Conservation (phyloP, 2,329 filamentous ascomycete species). For the Aureobasidium uvarum region DNA sequence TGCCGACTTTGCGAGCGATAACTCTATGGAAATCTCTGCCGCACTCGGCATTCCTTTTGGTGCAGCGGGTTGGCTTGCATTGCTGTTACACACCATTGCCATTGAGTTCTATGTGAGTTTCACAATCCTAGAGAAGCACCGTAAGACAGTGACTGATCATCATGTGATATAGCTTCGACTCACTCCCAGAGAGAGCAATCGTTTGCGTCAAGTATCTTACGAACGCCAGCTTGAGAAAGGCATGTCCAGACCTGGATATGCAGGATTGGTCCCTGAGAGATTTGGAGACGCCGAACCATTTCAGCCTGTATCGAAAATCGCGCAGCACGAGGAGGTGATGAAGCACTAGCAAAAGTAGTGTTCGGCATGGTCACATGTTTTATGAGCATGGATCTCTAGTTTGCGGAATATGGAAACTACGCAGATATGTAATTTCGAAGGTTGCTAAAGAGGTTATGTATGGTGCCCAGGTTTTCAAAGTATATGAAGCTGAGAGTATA, state of each 20-base stretch:
- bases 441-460: too few species aligned
- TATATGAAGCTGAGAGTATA: too few species aligned
- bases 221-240: conserved; percentile 57
- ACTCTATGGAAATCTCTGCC: conserved; percentile 42
- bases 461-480: too few species aligned
- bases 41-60: conserved; percentile 53
- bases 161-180: conserved; percentile 46
- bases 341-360: too few species aligned
- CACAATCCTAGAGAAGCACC: too few species aligned
- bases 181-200: conserved; percentile 55
- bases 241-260: conserved; percentile 50
- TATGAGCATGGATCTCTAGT: too few species aligned
- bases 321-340: accelerated
- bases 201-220: conserved; percentile 57
- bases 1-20: conserved; percentile 25
- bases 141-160: background rate
- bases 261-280: conserved; percentile 48
- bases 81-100: conserved; percentile 51
- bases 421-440: too few species aligned
- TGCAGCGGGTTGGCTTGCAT: conserved; percentile 53
- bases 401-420: too few species aligned
- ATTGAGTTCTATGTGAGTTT: conserved; percentile 33
- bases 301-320: background rate
- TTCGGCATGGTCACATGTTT: too few species aligned
- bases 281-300: conserved; percentile 33